These are phyloP conservation scores for Talaromyces sp. DNA, from an alignment of 2,329 filamentous ascomycete species.

Conservation along the genomic window DNA sequence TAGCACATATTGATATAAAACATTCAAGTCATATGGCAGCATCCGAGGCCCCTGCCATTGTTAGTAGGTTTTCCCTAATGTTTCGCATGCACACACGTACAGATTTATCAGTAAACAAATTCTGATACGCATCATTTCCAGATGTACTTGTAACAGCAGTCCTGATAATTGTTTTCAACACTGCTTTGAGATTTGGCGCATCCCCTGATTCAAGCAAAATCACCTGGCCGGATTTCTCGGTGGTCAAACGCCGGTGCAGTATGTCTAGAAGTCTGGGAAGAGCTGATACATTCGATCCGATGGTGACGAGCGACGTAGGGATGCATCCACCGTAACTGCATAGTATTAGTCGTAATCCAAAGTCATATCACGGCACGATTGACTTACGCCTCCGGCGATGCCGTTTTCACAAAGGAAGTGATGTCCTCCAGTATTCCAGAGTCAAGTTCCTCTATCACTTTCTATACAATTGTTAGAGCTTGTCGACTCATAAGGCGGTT, in stretches of 20 bases:
- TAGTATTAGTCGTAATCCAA: background rate
- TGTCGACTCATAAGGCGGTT: background rate
- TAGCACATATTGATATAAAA: slow-evolving; percentile 45
- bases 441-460: slow-evolving; percentile 41
- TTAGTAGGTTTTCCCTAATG: slow-evolving; percentile 2
- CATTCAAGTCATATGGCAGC: slow-evolving; percentile 48
- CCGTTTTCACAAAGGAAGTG: slow-evolving; percentile 37
- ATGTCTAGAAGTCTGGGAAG: slow-evolving; percentile 39
- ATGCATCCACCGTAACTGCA: slow-evolving; percentile 42
- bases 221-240: slow-evolving; percentile 35
- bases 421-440: slow-evolving; percentile 40
- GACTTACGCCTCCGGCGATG: slow-evolving; percentile 38
- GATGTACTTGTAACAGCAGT: slow-evolving; percentile 39
- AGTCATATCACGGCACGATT: background rate
- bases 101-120: slow-evolving; percentile 39
- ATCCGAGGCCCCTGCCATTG: slow-evolving; percentile 38
- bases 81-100: slow-evolving; percentile 23
- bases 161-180: slow-evolving; percentile 48
- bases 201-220: slow-evolving; percentile 46
- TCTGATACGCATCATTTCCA: slow-evolving; percentile 41
- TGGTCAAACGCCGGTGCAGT: slow-evolving; percentile 36
- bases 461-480: slow-evolving; percentile 23
- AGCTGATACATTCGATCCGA: slow-evolving; percentile 46
- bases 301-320: slow-evolving; percentile 43
- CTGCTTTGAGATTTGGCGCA: slow-evolving; percentile 47